These are phyloP conservation scores for Diaporthe australafricana DNA, from an alignment of 2,329 filamentous ascomycete species.

Conservation along the genomic window DNA sequence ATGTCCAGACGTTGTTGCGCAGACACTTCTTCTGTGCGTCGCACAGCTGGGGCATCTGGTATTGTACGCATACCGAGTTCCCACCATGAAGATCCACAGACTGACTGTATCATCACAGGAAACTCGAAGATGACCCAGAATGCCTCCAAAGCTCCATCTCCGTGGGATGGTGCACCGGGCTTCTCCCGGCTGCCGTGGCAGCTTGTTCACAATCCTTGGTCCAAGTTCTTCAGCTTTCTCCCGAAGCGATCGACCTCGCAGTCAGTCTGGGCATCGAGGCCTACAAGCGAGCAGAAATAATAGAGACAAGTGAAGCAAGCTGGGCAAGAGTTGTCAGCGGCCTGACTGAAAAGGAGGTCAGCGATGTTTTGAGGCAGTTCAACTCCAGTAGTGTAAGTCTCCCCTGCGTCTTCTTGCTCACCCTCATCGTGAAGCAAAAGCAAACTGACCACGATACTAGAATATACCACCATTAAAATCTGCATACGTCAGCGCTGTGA, in stretches of 20 bases:
- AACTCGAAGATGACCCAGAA: slow-evolving; percentile 7
- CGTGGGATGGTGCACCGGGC: slow-evolving; percentile 12
- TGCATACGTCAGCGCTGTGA: slow-evolving; percentile 1
- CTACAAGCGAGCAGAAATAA: background rate
- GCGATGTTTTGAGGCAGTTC: background rate
- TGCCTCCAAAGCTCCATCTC: background rate
- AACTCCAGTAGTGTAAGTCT: background rate
- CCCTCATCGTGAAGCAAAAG: fast-evolving
- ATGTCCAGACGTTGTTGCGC: slow-evolving; percentile 9
- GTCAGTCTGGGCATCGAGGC: background rate
- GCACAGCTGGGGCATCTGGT: slow-evolving; percentile 18
- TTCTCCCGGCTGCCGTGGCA: background rate
- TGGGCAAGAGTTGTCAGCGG: slow-evolving; percentile 14
- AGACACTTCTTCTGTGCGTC: slow-evolving; percentile 12
- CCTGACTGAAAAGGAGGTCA: background rate
- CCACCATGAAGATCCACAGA: fast-evolving
- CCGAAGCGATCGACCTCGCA: background rate
- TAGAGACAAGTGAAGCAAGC: background rate
- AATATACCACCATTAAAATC: background rate
- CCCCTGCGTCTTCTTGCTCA: fast-evolving
- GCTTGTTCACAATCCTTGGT: slow-evolving; percentile 14
- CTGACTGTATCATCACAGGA: background rate
- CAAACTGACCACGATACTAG: background rate
- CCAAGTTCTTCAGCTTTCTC: slow-evolving; percentile 2
- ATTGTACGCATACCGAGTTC: background rate